Percentiles rank a stretch among this genome's conserved stretches.
phyloP scores from a whole-genome alignment of 306 rosid species.

The Casuarina cunninghamiana region DNA sequence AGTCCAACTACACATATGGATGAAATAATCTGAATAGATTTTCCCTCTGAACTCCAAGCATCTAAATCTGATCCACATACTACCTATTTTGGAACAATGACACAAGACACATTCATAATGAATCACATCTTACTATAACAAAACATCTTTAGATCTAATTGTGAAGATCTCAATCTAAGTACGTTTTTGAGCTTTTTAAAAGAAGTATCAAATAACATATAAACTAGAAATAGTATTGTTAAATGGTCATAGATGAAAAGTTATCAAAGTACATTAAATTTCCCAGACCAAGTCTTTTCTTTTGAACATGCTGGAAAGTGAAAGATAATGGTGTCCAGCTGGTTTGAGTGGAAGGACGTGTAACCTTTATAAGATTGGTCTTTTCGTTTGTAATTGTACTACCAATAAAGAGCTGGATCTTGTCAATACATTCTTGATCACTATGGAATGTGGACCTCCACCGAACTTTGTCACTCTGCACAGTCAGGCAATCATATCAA shows the following conservation, averaged over 20 bases:
- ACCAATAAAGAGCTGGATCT: too few species aligned
- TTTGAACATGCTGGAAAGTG: too few species aligned
- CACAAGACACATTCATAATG: neutral
- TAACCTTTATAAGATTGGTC: too few species aligned
- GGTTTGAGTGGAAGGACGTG: too few species aligned
- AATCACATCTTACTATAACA: neutral
- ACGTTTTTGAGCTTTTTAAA: neutral
- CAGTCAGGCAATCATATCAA: too few species aligned
- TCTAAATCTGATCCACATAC: constrained; percentile 1
- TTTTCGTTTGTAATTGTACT: too few species aligned
- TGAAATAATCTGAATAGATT: constrained; percentile 1
- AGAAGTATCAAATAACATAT: neutral
- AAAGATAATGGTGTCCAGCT: too few species aligned
- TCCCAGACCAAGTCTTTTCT: too few species aligned
- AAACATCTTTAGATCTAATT: neutral
- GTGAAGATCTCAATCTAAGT: neutral
- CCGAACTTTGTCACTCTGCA: too few species aligned
- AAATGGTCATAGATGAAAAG: neutral
- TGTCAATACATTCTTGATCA: too few species aligned
- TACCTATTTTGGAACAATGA: neutral
- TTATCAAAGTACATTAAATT: too few species aligned
- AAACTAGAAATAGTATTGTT: neutral
- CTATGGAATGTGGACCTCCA: too few species aligned
- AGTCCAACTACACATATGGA: neutral
- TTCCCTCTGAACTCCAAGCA: neutral